A percentile compares a stretch with the other conserved stretches of the same genome.
Conservation (phyloP, 768 basidiomycete genomes). For the Leccinum sublutescens region DNA sequence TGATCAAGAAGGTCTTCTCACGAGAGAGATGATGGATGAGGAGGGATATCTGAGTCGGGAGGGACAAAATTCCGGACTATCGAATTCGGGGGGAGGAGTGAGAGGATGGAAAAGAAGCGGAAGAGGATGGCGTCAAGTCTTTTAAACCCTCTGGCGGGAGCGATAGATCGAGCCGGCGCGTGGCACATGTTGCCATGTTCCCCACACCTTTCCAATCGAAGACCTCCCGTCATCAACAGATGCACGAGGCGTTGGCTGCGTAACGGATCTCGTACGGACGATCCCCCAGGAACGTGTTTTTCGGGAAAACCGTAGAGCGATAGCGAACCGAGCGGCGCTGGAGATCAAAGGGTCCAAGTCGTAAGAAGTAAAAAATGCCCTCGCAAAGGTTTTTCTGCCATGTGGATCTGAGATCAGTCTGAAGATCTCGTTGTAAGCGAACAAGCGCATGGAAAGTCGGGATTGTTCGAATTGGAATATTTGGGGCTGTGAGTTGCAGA, state of each 20-base stretch:
- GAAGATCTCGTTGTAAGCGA: slow-evolving; percentile 7
- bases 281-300: slow-evolving; percentile 4
- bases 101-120: background rate
- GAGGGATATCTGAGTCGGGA: background rate
- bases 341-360: background rate
- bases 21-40: background rate
- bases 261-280: slow-evolving; percentile 5
- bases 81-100: background rate
- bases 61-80: background rate
- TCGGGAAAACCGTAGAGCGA: slow-evolving; percentile 4
- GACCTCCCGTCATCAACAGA: slow-evolving; percentile 17
- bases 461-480: slow-evolving; percentile 5
- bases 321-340: background rate
- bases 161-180: slow-evolving; percentile 10
- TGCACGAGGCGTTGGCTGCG: slow-evolving; percentile 24
- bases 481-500: background rate
- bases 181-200: slow-evolving; percentile 14
- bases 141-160: slow-evolving; percentile 10
- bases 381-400: background rate
- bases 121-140: background rate
- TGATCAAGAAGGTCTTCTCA: background rate
- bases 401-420: slow-evolving; percentile 2
- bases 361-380: background rate
- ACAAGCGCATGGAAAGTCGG: background rate
- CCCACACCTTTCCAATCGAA: slow-evolving; percentile 21